A percentile compares a stretch with the other conserved stretches of the same genome.
Conservation (phyloP, 768 basidiomycete genomes). For the Termitomyces heimii region DNA sequence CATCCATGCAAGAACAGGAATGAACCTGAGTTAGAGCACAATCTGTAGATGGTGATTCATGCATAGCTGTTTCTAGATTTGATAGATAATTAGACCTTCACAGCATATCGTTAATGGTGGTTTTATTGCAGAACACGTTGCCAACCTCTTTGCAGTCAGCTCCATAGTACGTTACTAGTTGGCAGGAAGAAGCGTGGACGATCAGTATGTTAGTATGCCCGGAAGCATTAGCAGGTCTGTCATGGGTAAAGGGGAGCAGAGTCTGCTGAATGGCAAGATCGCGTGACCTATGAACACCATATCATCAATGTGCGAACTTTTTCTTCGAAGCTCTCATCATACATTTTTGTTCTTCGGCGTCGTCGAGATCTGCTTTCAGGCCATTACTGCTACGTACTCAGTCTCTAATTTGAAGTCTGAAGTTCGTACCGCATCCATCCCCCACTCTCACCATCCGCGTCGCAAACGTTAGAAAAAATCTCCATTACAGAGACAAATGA, state of each 20-base stretch:
- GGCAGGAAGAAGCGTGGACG: not conserved
- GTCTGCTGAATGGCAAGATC: not conserved
- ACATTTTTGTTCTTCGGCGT: too few species aligned
- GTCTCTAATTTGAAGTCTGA: not conserved
- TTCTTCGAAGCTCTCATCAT: not conserved
- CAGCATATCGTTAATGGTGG: not conserved
- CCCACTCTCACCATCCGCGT: too few species aligned
- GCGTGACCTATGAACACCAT: not conserved
- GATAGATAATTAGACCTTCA: not conserved
- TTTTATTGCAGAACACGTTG: not conserved
- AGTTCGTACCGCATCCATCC: not conserved
- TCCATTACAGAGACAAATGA: too few species aligned
- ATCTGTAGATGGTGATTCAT: too few species aligned
- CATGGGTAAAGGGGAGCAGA: not conserved
- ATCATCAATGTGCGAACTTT: not conserved
- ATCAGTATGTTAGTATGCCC: not conserved
- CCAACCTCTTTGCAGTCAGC: not conserved
- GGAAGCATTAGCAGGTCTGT: not conserved
- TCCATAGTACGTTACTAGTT: not conserved
- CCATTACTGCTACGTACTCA: not conserved
- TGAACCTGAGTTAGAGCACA: not conserved
- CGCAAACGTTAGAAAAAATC: too few species aligned
- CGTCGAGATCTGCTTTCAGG: not conserved
- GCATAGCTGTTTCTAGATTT: not conserved
- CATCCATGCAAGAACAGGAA: not conserved